Conservation (phyloP, 352 stramenopile species). For the Globisporangium splendens region DNA sequence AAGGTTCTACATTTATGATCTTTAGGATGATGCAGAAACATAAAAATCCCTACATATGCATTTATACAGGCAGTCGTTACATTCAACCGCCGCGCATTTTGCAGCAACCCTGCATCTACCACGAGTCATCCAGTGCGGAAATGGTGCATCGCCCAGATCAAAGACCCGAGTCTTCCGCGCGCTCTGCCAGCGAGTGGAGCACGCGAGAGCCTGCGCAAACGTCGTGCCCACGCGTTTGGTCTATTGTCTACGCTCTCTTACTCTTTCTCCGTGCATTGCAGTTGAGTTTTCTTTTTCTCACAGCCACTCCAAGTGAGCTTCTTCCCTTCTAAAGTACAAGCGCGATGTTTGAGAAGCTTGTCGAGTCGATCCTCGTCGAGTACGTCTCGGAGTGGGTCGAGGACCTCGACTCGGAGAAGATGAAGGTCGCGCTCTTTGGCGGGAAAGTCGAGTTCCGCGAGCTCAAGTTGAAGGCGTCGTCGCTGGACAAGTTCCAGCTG, state of each 20-base stretch:
- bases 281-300: too few relatives aligned
- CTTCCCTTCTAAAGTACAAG: too few relatives aligned
- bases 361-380: conserved; percentile 83
- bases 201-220: too few relatives aligned
- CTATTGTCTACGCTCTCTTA: too few relatives aligned
- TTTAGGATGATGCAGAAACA: too few relatives aligned
- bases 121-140: conserved; percentile 11
- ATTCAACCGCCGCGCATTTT: neutral
- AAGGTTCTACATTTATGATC: neutral
- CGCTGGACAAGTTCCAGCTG: conserved; percentile 77
- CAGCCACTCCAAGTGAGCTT: too few relatives aligned
- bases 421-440: conserved; percentile 81
- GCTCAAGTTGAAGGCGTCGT: conserved; percentile 60
- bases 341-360: conserved; percentile 81
- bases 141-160: neutral
- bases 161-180: too few relatives aligned
- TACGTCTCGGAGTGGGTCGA: conserved; percentile 87
- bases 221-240: too few relatives aligned
- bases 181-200: too few relatives aligned
- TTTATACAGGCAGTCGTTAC: conserved; percentile 3
- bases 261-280: too few relatives aligned
- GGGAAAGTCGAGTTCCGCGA: conserved; percentile 83
- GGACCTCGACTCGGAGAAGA: conserved; percentile 82
- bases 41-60: neutral
- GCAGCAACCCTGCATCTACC: conserved; percentile 10